Base-by-base conservation (phyloP, 2,329 filamentous ascomycete genomes). In the Magnaporthiopsis incrustans region DNA sequence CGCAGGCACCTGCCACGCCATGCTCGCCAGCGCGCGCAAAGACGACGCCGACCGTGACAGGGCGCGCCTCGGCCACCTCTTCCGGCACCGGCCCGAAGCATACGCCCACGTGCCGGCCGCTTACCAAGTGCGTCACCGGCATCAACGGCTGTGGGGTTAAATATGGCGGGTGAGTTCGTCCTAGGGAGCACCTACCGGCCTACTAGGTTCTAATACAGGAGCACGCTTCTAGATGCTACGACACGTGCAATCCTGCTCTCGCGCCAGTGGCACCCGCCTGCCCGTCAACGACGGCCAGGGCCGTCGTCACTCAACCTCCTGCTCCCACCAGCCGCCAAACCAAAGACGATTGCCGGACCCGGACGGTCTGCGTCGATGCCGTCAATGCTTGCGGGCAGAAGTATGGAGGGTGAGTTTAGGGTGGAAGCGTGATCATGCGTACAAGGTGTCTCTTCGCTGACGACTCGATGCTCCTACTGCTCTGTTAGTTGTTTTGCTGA, bases 341-440 rank as follows among this genome's bases (percentile, higher is more conserved):
- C 8, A 8, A 22, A 12, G 61, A 57, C 3, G 53, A 33, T 10
- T 62, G 61, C 61, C 50, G 61, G 26, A 35, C 61, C 22, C 50
- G 61, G 27, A 62, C 61, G 11, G 44, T 62, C 3, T 62, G 61
- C 50, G 44, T 57, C 32, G 32, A 56, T 26, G 61, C 25, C 15
- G 44, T 62, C 30, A 53, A 62, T 22, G 53, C 61, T 3, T 62
- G 61, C 27, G 60, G 60, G 50, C 60, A 61, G 25, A 61, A 61
- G 5, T 61, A 61, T 30, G 60, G 60, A 33, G 60, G 60, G 60
- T 61, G 22, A 25, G 44, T 53, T 53, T 8, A 22, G 44, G 44
- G 1, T 8, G 3, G 27, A 5, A 30, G 27, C 5, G 27, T 30
- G 27, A 30, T 30, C 18, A 10, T 25, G 4, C 44, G 44, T 53